phyloP scores from a whole-genome alignment of 129 eudicot genomes.

The Chrysanthemum makinoi region DNA sequence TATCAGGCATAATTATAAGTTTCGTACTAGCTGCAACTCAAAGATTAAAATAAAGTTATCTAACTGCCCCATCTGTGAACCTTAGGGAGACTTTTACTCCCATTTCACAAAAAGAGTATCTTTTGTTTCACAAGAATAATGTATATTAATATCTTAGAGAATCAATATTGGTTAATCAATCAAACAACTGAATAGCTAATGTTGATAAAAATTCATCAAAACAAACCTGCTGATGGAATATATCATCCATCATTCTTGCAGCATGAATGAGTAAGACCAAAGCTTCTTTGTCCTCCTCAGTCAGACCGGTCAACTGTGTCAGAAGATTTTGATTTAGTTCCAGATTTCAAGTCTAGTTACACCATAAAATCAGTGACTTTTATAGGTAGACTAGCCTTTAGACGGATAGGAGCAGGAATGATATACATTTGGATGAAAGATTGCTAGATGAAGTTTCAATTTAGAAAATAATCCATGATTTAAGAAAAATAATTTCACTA shows the following conservation, averaged over 20 bases:
- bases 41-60: not conserved
- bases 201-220: not conserved
- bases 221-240: slow-evolving; percentile 72
- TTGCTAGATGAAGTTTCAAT: slow-evolving; percentile 14
- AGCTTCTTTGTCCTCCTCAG: slow-evolving; percentile 73
- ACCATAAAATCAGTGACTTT: too few species aligned
- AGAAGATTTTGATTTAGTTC: slow-evolving; percentile 9
- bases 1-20: not conserved
- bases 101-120: not conserved
- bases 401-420: not conserved
- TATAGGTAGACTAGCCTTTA: not conserved
- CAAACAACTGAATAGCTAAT: not conserved
- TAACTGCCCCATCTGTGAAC: not conserved
- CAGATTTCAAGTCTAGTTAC: too few species aligned
- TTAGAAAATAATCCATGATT: not conserved
- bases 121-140: not conserved
- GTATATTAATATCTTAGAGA: not conserved
- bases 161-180: not conserved
- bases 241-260: slow-evolving; percentile 74
- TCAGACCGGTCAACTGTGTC: slow-evolving; percentile 68
- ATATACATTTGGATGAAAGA: slow-evolving; percentile 6
- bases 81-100: not conserved
- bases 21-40: not conserved
- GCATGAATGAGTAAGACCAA: slow-evolving; percentile 59
- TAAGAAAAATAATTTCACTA: too few species aligned